Evolutionary conservation across 306 rosid species (phyloP).

Genomic region (Glycine soja): DNA sequence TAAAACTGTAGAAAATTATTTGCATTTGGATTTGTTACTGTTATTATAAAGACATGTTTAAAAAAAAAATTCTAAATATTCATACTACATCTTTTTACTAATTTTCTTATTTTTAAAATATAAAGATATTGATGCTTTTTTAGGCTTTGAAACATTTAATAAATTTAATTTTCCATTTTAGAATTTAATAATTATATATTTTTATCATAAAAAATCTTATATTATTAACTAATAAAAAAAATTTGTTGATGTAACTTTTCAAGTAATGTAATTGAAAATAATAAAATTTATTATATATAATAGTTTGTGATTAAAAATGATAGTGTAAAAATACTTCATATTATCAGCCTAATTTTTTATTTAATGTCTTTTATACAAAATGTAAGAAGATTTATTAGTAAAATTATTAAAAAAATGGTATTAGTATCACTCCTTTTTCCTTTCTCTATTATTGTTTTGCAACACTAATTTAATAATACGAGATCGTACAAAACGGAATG

Average conservation of each 20-base stretch:
- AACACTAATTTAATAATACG: not conserved
- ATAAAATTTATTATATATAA: too few relatives aligned
- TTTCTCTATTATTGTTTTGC: not conserved
- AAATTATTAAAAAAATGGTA: not conserved
- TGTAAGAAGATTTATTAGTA: not conserved
- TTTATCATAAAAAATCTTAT: too few relatives aligned
- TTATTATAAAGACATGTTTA: not conserved
- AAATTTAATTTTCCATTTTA: too few relatives aligned
- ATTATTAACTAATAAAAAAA: too few relatives aligned
- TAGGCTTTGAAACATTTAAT: not conserved
- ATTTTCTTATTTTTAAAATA: not conserved
- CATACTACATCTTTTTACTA: not conserved
- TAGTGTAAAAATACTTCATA: too few relatives aligned
- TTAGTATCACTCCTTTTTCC: not conserved
- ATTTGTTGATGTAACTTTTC: too few relatives aligned
- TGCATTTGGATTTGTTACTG: not conserved
- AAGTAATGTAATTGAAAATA: too few relatives aligned
- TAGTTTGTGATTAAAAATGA: too few relatives aligned
- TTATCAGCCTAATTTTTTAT: too few relatives aligned
- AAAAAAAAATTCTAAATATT: not conserved
- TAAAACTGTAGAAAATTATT: not conserved
- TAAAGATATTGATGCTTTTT: not conserved
- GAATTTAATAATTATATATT: too few relatives aligned
- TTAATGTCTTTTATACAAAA: too few relatives aligned
- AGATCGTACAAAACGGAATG: constrained; percentile 15